A percentile compares a stretch with the other conserved stretches of the same genome.
Conservation (phyloP, 1,139 yeast genomes). For the Protomyces arabidopsidicola region DNA sequence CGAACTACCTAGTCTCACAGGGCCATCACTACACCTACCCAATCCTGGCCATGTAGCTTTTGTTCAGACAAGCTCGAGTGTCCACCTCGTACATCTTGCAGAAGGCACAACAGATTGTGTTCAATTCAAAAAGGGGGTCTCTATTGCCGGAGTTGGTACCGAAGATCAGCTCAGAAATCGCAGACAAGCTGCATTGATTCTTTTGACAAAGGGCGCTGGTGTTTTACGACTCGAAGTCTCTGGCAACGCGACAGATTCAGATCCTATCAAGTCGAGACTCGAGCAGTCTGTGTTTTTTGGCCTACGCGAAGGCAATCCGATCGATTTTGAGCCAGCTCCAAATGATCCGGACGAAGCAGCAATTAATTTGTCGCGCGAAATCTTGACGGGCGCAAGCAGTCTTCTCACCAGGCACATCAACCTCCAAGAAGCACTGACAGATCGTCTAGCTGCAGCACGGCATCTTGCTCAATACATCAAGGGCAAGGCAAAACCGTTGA, state of each 20-base stretch:
- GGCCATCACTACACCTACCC: constrained; percentile 59
- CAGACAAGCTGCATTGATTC: constrained; percentile 47
- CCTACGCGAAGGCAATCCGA: constrained; percentile 43
- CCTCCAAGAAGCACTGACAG: constrained; percentile 45
- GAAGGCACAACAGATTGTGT: constrained; percentile 69
- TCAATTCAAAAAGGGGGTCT: constrained; percentile 51
- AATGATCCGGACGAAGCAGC: constrained; percentile 20
- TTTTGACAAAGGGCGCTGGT: constrained; percentile 59
- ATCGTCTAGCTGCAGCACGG: constrained; percentile 44
- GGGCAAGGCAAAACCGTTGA: constrained; percentile 44
- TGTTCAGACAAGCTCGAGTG: constrained; percentile 48
- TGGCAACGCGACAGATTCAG: constrained; percentile 34
- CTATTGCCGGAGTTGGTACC: constrained; percentile 52
- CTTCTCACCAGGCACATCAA: constrained; percentile 49
- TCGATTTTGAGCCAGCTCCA: constrained; percentile 47
- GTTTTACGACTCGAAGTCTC: constrained; percentile 58
- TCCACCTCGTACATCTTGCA: constrained; percentile 12
- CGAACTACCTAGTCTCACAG: constrained; percentile 51
- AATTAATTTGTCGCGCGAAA: constrained; percentile 48
- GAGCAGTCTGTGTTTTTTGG: constrained; percentile 75
- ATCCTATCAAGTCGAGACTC: constrained; percentile 39
- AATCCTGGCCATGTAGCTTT: constrained; percentile 56
- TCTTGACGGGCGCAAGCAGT: constrained; percentile 48
- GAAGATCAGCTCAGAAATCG: constrained; percentile 43
- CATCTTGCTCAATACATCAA: constrained; percentile 49